Evolutionary conservation across 441 rosid genomes (phyloP).

Genomic region (Populus hybrid): DNA sequence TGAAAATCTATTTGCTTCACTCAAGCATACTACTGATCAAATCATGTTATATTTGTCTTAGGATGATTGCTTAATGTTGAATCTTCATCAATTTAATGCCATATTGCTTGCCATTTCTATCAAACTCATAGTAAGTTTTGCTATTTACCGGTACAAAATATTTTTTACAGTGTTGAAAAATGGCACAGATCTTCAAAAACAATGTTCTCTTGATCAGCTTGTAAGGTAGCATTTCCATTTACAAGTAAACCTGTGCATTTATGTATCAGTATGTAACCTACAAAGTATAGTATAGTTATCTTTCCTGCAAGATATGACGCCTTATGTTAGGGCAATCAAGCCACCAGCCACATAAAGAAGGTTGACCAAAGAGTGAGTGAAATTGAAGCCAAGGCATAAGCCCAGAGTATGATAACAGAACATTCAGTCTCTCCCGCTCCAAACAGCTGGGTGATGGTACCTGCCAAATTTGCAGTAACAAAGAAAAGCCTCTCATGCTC

Average conservation of each 20-base stretch:
- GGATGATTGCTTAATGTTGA: neutral
- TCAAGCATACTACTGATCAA: constrained; percentile 27
- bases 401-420: constrained; percentile 54
- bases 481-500: neutral
- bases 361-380: constrained; percentile 55
- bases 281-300: neutral
- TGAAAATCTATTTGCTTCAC: constrained; percentile 32
- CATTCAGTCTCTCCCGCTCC: constrained; percentile 56
- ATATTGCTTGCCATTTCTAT: neutral
- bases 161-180: neutral
- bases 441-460: constrained; percentile 49
- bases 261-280: neutral
- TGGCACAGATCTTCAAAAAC: neutral
- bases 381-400: constrained; percentile 45
- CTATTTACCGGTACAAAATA: neutral
- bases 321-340: constrained; percentile 5
- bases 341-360: constrained; percentile 44
- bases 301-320: neutral
- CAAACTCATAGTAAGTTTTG: neutral
- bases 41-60: neutral
- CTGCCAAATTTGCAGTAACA: constrained; percentile 20
- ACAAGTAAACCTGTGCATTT: neutral
- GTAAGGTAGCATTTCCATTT: neutral
- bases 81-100: neutral
- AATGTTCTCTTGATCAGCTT: neutral